Base-by-base conservation (phyloP, 83 land plant genomes). In the Diphasiastrum complanatum region DNA sequence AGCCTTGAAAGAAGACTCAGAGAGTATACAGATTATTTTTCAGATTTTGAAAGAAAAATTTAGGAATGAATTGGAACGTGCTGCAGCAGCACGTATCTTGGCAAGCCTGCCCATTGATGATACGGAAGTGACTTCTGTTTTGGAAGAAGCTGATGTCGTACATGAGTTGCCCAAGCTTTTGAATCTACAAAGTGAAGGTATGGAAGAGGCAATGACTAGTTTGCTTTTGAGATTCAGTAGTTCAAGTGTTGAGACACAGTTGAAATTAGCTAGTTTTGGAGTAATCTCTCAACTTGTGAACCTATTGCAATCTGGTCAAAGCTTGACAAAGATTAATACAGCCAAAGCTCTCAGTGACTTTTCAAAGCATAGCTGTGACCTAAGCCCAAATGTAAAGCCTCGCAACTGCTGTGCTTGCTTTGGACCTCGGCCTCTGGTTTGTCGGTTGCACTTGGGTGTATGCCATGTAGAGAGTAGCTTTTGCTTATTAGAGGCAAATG, bases 1-100 rank as follows among this genome's bases (percentile, higher is more conserved):
- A 24, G 75, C 75, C 20, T 23, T 74, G 33, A 70, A 54, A 31
- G 51, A 71, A n/a, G 14, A 29, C 23, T 64, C 68, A n/a, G 75
- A 43, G 34, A 63, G 53, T n/a, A 29, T 70, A 45, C 22, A 63
- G 16, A 29, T 70, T 11, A 47, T 74, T 41, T 20, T 62, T 14
- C 61, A 69, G 5, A 54, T 70, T 51, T 29, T 70, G 14, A 45
- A 62, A 60, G 29, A 29, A 29, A 19, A 28, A 36, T 59, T 57
- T 19, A n/a, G 58, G 29, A 4, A 26, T 35, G 60, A 51, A n/a
- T 61, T 54, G 51, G 33, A 31, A 22, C 68, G 49, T 27, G 45
- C 33, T 56, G 69, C 50, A 29, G 68, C 56, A 29, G 75, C 75
- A 65, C 41, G 52, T 2, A 68, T 64, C 49, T 38, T 38, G 43